These are phyloP conservation scores for Suhomyces emberorum DNA, from an alignment of 805 yeast species.

Conservation along the genomic window DNA sequence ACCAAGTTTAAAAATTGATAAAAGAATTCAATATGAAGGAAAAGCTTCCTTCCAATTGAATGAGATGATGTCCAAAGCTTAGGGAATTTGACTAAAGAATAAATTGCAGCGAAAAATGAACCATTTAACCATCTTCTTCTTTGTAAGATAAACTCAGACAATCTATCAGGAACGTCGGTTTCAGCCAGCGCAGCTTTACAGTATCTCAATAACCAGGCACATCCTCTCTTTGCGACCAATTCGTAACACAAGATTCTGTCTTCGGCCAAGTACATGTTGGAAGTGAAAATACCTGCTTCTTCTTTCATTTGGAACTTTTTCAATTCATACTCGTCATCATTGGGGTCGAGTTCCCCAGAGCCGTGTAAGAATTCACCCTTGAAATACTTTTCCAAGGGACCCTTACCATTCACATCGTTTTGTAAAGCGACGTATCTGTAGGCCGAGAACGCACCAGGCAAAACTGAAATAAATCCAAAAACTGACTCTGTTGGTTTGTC, in stretches of 20 bases:
- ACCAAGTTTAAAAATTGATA: constrained; percentile 54
- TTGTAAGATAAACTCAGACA: constrained; percentile 62
- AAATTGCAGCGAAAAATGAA: constrained; percentile 63
- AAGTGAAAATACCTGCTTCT: constrained; percentile 56
- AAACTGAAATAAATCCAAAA: constrained; percentile 62
- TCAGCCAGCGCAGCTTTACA: constrained; percentile 64
- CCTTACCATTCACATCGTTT: constrained; percentile 49
- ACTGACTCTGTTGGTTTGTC: constrained; percentile 66
- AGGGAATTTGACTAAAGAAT: constrained; percentile 52
- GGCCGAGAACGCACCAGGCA: constrained; percentile 70
- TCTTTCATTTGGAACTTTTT: constrained; percentile 35
- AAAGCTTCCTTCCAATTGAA: constrained; percentile 45
- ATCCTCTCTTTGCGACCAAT: constrained; percentile 54
- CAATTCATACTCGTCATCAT: constrained; percentile 47
- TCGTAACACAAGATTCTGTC: constrained; percentile 67
- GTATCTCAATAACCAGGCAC: constrained; percentile 60
- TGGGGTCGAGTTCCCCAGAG: constrained; percentile 57
- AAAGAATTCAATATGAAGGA: constrained; percentile 52
- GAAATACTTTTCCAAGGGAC: constrained; percentile 64
- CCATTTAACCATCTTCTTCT: constrained; percentile 71
- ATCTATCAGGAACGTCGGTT: constrained; percentile 63
- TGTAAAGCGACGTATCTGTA: constrained; percentile 57
- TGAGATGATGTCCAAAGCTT: constrained; percentile 56
- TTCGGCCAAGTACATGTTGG: constrained; percentile 69
- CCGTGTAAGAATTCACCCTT: constrained; percentile 60